Conservation (phyloP, 2,329 filamentous ascomycete species). For the Aspergillus floridensis region DNA sequence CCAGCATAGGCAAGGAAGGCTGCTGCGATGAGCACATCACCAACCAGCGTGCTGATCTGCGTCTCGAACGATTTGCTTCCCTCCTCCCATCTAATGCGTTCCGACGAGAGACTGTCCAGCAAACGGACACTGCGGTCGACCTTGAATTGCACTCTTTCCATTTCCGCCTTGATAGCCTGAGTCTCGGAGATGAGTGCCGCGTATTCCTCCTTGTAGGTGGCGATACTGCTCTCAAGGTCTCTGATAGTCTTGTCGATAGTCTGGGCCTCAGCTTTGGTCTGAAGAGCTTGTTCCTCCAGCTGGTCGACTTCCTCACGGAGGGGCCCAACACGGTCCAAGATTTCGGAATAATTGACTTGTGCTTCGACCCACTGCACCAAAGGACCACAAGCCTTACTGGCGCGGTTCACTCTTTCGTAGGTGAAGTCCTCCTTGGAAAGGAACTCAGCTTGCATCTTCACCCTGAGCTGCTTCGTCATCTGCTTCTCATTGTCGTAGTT, state of each 20-base stretch:
- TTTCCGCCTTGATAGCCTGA: slow-evolving; percentile 94
- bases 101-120: slow-evolving; percentile 90
- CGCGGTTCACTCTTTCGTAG: slow-evolving; percentile 91
- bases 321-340: slow-evolving; percentile 88
- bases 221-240: slow-evolving; percentile 83
- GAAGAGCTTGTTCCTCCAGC: slow-evolving; percentile 81
- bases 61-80: slow-evolving; percentile 98
- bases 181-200: slow-evolving; percentile 94
- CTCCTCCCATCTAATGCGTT: slow-evolving; percentile 90
- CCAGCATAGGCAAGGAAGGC: slow-evolving; percentile 96
- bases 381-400: slow-evolving; percentile 93
- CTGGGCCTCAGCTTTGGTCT: slow-evolving; percentile 90
- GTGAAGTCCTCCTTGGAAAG: slow-evolving; percentile 93
- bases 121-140: slow-evolving; percentile 93
- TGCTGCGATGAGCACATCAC: slow-evolving; percentile 92
- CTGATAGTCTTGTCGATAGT: slow-evolving; percentile 85
- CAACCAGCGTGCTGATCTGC: slow-evolving; percentile 93
- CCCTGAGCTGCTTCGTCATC: slow-evolving; percentile 79
- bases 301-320: slow-evolving; percentile 83
- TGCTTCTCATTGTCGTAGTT: slow-evolving; percentile 93
- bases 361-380: slow-evolving; percentile 96
- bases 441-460: slow-evolving; percentile 91
- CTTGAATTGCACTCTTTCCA: slow-evolving; percentile 95
- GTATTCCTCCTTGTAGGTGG: slow-evolving; percentile 93
- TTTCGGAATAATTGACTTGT: slow-evolving; percentile 97